Conservation (phyloP, 2,329 filamentous ascomycete species). For the Fusarium protoensiforme region DNA sequence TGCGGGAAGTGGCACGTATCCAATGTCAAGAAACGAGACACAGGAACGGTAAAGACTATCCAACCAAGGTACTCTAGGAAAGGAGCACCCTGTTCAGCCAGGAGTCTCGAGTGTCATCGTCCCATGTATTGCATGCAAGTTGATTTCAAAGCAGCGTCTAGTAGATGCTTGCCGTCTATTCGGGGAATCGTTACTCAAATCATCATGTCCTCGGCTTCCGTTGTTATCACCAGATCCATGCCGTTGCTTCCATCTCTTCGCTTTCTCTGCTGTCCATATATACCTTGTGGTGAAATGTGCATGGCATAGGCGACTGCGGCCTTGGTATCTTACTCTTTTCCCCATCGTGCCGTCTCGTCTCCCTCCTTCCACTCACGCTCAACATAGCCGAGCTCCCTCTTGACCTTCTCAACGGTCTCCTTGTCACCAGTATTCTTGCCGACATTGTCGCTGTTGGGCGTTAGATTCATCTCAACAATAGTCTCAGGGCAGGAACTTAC, state of each 20-base stretch:
- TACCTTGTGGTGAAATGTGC: background rate
- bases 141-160: background rate
- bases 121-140: background rate
- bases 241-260: background rate
- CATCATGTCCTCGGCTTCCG: background rate
- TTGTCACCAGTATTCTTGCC: constrained; percentile 95
- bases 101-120: background rate
- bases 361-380: constrained; percentile 87
- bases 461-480: constrained; percentile 21
- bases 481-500: constrained; percentile 38
- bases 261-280: background rate
- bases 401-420: constrained; percentile 82
- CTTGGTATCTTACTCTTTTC: constrained; percentile 53
- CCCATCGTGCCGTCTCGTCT: constrained; percentile 88
- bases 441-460: constrained; percentile 72
- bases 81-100: background rate
- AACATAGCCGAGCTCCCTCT: constrained; percentile 84
- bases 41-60: too few relatives aligned
- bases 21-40: too few relatives aligned
- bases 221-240: background rate
- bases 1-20: background rate
- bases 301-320: background rate
- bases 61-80: too few relatives aligned
- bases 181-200: constrained; percentile 1
- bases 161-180: constrained; percentile 8